These are phyloP conservation scores for Aspergillus proliferans DNA, from an alignment of 2,329 filamentous ascomycete genomes.

Conservation along the genomic window DNA sequence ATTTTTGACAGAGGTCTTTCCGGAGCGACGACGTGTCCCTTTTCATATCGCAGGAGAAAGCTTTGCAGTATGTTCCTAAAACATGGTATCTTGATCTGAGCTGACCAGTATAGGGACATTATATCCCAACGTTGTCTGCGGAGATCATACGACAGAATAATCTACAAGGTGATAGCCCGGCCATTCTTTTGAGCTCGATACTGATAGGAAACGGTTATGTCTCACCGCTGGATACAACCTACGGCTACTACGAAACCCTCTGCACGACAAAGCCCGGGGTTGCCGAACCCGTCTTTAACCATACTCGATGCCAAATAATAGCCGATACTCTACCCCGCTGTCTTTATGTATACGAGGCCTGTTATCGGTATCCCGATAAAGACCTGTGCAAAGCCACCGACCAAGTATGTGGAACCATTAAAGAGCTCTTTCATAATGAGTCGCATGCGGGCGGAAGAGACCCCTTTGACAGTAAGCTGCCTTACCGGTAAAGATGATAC, in stretches of 20 bases:
- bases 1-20: conserved; percentile 43
- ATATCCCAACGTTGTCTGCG: conserved; percentile 41
- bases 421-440: conserved; percentile 15
- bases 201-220: conserved; percentile 45
- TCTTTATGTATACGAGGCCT: conserved; percentile 36
- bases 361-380: conserved; percentile 15
- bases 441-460: conserved; percentile 15
- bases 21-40: conserved; percentile 29
- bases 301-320: conserved; percentile 43
- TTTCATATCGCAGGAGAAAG: conserved; percentile 47
- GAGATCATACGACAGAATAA: conserved; percentile 43
- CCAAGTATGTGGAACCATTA: conserved; percentile 11
- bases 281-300: conserved; percentile 38
- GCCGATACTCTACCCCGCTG: conserved; percentile 42
- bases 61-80: conserved; percentile 34
- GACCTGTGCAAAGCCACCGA: conserved; percentile 13
- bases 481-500: neutral
- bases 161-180: conserved; percentile 34
- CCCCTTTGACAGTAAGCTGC: conserved; percentile 17
- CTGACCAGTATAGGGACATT: conserved; percentile 36
- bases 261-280: conserved; percentile 44
- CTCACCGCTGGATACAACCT: conserved; percentile 35
- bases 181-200: conserved; percentile 40
- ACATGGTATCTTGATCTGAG: conserved; percentile 1
- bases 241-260: conserved; percentile 44